These are phyloP conservation scores for Candida jianshihensis DNA, from an alignment of 805 yeast genomes.

Conservation along the genomic window DNA sequence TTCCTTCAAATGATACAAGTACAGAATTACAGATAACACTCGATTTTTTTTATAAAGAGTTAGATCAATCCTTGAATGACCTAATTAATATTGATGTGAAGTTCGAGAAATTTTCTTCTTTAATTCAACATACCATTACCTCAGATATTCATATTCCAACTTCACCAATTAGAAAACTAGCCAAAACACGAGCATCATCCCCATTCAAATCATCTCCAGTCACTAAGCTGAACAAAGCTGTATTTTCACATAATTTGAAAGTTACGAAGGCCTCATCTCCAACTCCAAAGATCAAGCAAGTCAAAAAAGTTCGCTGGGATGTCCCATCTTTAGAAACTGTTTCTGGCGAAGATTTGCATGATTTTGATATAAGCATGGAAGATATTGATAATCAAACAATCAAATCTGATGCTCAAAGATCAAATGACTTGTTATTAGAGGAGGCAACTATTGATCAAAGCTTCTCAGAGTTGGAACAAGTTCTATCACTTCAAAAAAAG, in stretches of 20 bases:
- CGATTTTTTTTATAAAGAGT: constrained; percentile 15
- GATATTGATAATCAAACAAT: constrained; percentile 19
- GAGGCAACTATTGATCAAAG: constrained; percentile 12
- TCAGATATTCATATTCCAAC: constrained; percentile 20
- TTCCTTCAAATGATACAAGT: constrained; percentile 6
- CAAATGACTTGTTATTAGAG: background rate
- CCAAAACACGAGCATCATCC: constrained; percentile 15
- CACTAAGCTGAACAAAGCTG: constrained; percentile 16
- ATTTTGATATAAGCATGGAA: constrained; percentile 14
- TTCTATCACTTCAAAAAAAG: constrained; percentile 12
- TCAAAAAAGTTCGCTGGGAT: constrained; percentile 43
- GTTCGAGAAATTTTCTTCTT: constrained; percentile 28
- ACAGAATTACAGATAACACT: constrained; percentile 13
- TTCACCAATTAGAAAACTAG: constrained; percentile 19
- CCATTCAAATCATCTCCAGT: constrained; percentile 16
- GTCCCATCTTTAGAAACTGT: constrained; percentile 23
- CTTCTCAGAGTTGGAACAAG: constrained; percentile 12
- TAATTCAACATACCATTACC: constrained; percentile 14
- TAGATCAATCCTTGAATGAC: constrained; percentile 24
- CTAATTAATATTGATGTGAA: constrained; percentile 27
- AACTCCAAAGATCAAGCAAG: constrained; percentile 14
- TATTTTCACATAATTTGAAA: constrained; percentile 7
- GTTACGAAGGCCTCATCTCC: constrained; percentile 12
- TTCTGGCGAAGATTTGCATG: constrained; percentile 5
- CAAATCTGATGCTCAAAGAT: constrained; percentile 10